phyloP scores from a whole-genome alignment of 176 grass and related monocot genomes.

The Tillandsia fasciculata region DNA sequence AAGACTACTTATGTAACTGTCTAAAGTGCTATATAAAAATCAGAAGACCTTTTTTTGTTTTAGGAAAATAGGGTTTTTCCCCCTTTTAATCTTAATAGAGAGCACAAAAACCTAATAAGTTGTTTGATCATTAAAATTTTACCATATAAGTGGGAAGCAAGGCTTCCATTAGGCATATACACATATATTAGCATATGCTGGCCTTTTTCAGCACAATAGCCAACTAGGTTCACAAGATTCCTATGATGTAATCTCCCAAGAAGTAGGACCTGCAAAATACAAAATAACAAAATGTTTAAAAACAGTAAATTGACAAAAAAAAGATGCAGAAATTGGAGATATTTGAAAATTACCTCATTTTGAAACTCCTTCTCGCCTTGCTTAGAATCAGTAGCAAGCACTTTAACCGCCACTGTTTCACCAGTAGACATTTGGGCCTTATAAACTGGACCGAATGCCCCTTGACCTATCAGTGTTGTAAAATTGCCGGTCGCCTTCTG shows the following conservation, averaged over 20 bases:
- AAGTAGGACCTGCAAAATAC: constrained; percentile 69
- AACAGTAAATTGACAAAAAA: background rate
- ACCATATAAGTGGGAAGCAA: constrained; percentile 90
- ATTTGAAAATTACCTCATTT: constrained; percentile 50
- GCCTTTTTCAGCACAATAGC: constrained; percentile 89
- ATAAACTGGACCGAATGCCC: constrained; percentile 90
- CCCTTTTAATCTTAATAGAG: no score
- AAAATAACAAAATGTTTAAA: constrained; percentile 12
- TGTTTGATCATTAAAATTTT: constrained; percentile 23
- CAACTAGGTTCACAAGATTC: constrained; percentile 96
- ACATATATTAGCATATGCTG: constrained; percentile 90
- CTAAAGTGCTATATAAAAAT: no score
- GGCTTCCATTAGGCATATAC: constrained; percentile 89
- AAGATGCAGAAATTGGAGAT: background rate
- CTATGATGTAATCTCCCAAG: constrained; percentile 92
- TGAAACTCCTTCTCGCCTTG: constrained; percentile 98
- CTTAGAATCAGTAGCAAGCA: constrained; percentile 78
- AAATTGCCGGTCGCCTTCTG: constrained; percentile 88
- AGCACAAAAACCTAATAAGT: no score
- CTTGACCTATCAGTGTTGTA: constrained; percentile 83
- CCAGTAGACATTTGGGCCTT: constrained; percentile 82
- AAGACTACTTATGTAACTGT: no score
- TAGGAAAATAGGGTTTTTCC: no score
- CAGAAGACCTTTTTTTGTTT: no score
- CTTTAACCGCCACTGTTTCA: constrained; percentile 83